phyloP scores from a whole-genome alignment of 805 yeast species.

The Lachancea cidri region DNA sequence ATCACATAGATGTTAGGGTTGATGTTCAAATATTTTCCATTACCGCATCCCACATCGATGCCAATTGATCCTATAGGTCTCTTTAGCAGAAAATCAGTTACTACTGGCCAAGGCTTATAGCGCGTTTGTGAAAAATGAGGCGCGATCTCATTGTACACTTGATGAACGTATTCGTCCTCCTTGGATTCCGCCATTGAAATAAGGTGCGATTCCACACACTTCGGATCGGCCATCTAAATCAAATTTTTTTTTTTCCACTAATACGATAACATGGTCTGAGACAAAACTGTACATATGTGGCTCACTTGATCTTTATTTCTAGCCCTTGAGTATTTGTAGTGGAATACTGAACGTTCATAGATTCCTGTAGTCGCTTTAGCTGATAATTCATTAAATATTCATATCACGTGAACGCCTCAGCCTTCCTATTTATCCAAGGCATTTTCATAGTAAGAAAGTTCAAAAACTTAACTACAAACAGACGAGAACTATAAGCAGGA shows the following conservation, averaged over 20 bases:
- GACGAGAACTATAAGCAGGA: not conserved
- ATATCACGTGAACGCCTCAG: not conserved
- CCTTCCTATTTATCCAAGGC: not conserved
- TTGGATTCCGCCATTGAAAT: conserved; percentile 41
- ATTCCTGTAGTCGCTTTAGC: not conserved
- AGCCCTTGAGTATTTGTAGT: too few species aligned
- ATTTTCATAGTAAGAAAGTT: too few species aligned
- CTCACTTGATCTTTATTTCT: too few species aligned
- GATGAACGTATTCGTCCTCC: conserved; percentile 79
- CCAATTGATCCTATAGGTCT: conserved; percentile 61
- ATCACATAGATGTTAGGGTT: conserved; percentile 64
- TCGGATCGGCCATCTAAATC: too few species aligned
- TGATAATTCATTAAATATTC: not conserved
- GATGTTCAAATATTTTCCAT: conserved; percentile 81
- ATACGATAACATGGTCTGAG: too few species aligned
- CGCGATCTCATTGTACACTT: conserved; percentile 91
- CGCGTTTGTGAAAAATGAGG: conserved; percentile 89
- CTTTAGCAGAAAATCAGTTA: conserved; percentile 56
- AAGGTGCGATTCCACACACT: too few species aligned
- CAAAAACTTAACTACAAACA: not conserved
- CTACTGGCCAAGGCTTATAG: conserved; percentile 97
- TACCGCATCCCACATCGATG: conserved; percentile 94
- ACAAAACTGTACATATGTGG: too few species aligned
- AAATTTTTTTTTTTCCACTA: too few species aligned
- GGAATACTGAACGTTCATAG: too few species aligned